Evolutionary conservation across 108 stramenopile genomes (phyloP).

Genomic region (Parietichytrium sp.): DNA sequence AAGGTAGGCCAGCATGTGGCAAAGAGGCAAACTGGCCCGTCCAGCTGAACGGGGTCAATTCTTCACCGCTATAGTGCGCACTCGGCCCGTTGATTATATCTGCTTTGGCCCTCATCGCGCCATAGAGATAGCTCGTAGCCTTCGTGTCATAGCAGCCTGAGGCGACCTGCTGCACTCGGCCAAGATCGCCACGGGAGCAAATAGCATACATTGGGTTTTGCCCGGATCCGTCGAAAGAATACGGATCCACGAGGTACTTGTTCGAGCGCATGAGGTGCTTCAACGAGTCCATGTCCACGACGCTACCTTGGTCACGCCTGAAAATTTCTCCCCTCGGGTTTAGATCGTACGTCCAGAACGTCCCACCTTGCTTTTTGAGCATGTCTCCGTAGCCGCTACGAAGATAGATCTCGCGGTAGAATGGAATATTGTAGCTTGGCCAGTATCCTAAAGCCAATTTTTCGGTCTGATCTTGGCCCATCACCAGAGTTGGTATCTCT

Average conservation of each 20-base stretch:
- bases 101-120: not conserved
- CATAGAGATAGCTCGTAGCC: not conserved
- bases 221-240: not conserved
- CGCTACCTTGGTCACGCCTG: constrained; percentile 39
- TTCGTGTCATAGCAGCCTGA: constrained; percentile 45
- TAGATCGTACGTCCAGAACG: constrained; percentile 26
- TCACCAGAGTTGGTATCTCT: constrained; percentile 46
- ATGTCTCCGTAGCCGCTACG: constrained; percentile 24
- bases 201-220: constrained; percentile 38
- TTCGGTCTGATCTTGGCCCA: constrained; percentile 37
- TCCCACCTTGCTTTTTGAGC: not conserved
- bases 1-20: constrained; percentile 26
- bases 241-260: constrained; percentile 46
- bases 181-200: constrained; percentile 41
- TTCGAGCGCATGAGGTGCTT: constrained; percentile 46
- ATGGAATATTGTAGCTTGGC: constrained; percentile 49
- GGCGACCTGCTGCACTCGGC: not conserved
- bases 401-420: constrained; percentile 44
- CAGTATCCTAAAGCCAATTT: constrained; percentile 41
- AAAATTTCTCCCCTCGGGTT: constrained; percentile 47
- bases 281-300: constrained; percentile 10
- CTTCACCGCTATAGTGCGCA: not conserved
- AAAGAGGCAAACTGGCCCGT: not conserved
- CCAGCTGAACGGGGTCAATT: constrained; percentile 38
- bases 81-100: constrained; percentile 40